Evolutionary conservation across 208 protist genomes (phyloP).

Genomic region (Histomonas meleagridis): DNA sequence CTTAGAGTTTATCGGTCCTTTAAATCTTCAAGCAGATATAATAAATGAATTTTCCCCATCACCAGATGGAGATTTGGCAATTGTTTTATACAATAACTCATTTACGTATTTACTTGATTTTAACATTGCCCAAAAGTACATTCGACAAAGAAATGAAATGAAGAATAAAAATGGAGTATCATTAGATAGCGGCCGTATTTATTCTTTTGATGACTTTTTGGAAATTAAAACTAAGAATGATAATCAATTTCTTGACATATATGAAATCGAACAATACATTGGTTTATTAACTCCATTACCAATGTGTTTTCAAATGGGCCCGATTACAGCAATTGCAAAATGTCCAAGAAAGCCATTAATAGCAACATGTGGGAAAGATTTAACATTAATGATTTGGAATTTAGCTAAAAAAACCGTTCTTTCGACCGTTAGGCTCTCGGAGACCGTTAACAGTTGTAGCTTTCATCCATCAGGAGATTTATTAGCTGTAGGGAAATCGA

Average conservation of each 20-base stretch:
- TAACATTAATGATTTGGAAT: constrained; percentile 17
- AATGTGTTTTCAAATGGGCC: not conserved
- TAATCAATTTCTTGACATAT: not conserved
- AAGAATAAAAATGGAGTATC: not conserved
- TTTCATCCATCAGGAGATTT: constrained; percentile 25
- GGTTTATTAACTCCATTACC: not conserved
- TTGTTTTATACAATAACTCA: constrained; percentile 18
- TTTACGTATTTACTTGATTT: not conserved
- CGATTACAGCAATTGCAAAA: constrained; percentile 13
- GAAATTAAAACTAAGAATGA: not conserved
- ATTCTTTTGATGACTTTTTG: not conserved
- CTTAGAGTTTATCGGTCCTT: not conserved
- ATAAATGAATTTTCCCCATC: constrained; percentile 24
- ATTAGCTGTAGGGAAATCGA: not conserved
- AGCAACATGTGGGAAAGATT: constrained; percentile 13
- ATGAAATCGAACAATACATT: constrained; percentile 1
- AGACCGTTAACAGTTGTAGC: not conserved
- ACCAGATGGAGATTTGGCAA: constrained; percentile 20
- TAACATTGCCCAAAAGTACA: not conserved
- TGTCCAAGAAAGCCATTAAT: constrained; percentile 14
- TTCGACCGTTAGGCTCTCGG: not conserved
- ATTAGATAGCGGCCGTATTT: not conserved
- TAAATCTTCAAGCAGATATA: not conserved
- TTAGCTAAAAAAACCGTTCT: constrained; percentile 7
- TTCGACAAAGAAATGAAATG: not conserved